A percentile compares a stretch with the other conserved stretches of the same genome.
These are phyloP conservation scores for Dryadomyces quercus-mongolicae DNA, from an alignment of 2,329 filamentous ascomycete species.

Conservation along the genomic window DNA sequence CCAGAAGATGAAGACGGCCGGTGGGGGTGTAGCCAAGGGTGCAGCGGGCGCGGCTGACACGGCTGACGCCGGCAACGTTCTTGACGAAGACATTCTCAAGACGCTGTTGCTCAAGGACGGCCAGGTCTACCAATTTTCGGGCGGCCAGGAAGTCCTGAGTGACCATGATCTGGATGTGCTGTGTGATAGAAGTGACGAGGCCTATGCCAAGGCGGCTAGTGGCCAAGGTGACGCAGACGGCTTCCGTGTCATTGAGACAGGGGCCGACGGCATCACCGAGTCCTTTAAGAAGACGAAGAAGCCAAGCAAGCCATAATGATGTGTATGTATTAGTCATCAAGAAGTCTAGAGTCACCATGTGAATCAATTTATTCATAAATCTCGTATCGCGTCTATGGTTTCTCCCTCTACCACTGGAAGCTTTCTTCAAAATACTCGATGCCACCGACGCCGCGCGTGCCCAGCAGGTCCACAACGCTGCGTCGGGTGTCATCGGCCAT, in stretches of 20 bases:
- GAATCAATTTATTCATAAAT: constrained; percentile 5
- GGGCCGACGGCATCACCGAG: constrained; percentile 33
- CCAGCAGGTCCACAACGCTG: constrained; percentile 6
- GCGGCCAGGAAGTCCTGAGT: constrained; percentile 55
- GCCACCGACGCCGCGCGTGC: background rate
- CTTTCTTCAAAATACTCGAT: constrained; percentile 13
- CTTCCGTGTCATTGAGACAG: constrained; percentile 75
- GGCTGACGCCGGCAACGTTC: constrained; percentile 27
- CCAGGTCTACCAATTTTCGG: constrained; percentile 44
- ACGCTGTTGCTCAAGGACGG: constrained; percentile 62
- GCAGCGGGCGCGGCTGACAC: constrained; percentile 26
- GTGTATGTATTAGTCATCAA: background rate
- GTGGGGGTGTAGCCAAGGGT: background rate
- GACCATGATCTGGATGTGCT: constrained; percentile 66
- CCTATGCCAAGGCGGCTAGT: constrained; percentile 60
- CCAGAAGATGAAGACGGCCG: constrained; percentile 33
- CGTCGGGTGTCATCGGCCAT: constrained; percentile 11
- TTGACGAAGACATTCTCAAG: constrained; percentile 50
- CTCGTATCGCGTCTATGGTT: background rate
- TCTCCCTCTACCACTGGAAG: constrained; percentile 12
- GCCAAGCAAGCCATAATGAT: no score
- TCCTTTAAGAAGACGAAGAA: constrained; percentile 3
- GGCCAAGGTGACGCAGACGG: constrained; percentile 60
- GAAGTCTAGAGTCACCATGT: no score
- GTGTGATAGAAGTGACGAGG: constrained; percentile 59